Conservation (phyloP, 495 filamentous ascomycete species). For the Penicillium herquei region DNA sequence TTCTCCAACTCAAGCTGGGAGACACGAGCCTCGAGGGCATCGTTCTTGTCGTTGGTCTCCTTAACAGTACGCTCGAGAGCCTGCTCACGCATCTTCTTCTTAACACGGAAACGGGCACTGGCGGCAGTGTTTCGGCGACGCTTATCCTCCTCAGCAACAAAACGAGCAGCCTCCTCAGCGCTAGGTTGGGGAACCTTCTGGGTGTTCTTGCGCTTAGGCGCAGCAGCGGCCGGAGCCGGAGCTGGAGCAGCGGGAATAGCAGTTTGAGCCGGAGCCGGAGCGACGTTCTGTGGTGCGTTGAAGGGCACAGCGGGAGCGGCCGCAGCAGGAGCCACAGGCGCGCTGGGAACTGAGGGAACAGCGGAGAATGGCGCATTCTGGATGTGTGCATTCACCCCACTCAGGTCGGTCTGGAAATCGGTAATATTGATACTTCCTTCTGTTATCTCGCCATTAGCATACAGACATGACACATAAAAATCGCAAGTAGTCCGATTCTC, state of each 20-base stretch:
- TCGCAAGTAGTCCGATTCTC: neutral
- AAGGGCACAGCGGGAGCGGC: slow-evolving; percentile 26
- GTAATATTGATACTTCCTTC: slow-evolving; percentile 40
- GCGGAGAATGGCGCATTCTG: slow-evolving; percentile 30
- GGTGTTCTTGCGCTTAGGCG: slow-evolving; percentile 41
- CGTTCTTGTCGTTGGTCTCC: slow-evolving; percentile 83
- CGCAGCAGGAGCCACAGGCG: slow-evolving; percentile 17
- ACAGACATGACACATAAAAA: neutral
- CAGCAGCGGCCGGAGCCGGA: slow-evolving; percentile 21
- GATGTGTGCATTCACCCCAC: slow-evolving; percentile 24
- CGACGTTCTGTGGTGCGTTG: slow-evolving; percentile 16
- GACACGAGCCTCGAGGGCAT: slow-evolving; percentile 75
- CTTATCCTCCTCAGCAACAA: slow-evolving; percentile 95
- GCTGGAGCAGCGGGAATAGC: slow-evolving; percentile 16
- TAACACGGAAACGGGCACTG: slow-evolving; percentile 91
- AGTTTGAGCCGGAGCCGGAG: slow-evolving; percentile 17
- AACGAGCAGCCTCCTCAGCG: slow-evolving; percentile 53
- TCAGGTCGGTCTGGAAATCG: slow-evolving; percentile 34
- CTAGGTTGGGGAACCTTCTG: slow-evolving; percentile 33
- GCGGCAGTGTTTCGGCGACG: slow-evolving; percentile 95
- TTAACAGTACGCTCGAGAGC: slow-evolving; percentile 85
- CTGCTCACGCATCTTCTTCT: slow-evolving; percentile 99
- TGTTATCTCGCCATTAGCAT: slow-evolving; percentile 21
- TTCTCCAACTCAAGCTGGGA: slow-evolving; percentile 91
- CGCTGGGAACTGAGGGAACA: slow-evolving; percentile 13